A percentile compares a stretch with the other conserved stretches of the same genome.
These are phyloP conservation scores for Cerioporus squamosus DNA, from an alignment of 1,284 basidiomycete genomes.

Conservation along the genomic window DNA sequence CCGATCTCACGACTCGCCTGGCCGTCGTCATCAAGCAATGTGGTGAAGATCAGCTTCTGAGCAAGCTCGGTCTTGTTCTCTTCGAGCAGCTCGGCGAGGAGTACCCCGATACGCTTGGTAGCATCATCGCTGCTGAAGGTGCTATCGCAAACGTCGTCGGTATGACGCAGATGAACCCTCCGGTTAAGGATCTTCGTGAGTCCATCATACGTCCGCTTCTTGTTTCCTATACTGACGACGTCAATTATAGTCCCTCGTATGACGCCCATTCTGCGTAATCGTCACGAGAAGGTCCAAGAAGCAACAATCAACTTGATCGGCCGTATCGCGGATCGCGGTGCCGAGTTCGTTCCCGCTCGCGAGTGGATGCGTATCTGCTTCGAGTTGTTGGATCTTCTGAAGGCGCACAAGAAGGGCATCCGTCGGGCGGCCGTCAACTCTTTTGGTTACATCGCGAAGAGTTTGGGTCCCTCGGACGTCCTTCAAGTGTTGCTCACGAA, in stretches of 20 bases:
- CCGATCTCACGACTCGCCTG: constrained; percentile 92
- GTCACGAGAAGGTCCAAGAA: constrained; percentile 99
- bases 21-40: constrained; percentile 99
- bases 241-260: constrained; percentile 85
- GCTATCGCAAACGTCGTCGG: constrained; percentile 99
- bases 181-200: constrained; percentile 96
- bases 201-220: constrained; percentile 19
- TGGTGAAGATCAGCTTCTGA: constrained; percentile 94
- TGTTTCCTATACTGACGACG: constrained; percentile 7
- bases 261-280: constrained; percentile 98
- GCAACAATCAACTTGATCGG: constrained; percentile 99
- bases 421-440: constrained; percentile 99
- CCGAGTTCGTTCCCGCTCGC: constrained; percentile 96
- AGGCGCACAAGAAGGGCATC: constrained; percentile 99
- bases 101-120: constrained; percentile 97
- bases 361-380: constrained; percentile 99
- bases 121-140: constrained; percentile 97
- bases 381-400: constrained; percentile 95
- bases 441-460: constrained; percentile 99
- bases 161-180: constrained; percentile 99
- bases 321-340: constrained; percentile 98
- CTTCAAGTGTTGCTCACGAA: constrained; percentile 96
- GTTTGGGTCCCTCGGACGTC: constrained; percentile 98
- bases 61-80: constrained; percentile 95
- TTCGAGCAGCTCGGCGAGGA: constrained; percentile 99